phyloP scores from a whole-genome alignment of 78 protist species.

The Dictyostelium purpureum region DNA sequence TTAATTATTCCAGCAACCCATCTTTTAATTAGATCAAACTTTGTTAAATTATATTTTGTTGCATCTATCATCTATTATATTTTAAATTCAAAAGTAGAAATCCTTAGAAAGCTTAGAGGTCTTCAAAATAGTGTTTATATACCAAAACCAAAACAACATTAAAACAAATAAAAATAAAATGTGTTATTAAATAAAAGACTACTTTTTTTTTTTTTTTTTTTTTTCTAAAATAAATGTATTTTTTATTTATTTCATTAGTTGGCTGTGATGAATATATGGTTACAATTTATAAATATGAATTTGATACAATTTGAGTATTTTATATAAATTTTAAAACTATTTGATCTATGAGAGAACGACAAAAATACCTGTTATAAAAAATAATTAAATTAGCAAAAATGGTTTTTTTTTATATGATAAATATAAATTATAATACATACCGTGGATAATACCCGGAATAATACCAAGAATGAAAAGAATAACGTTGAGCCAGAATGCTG shows the following conservation, averaged over 20 bases:
- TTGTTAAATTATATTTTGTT: background rate
- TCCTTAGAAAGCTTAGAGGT: slow-evolving; percentile 1
- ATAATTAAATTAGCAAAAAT: no score
- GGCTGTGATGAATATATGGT: no score
- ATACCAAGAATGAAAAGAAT: background rate
- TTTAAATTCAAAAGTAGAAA: background rate
- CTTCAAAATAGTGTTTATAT: slow-evolving; percentile 1
- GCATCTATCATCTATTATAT: background rate
- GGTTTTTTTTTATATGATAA: no score
- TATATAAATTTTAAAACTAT: no score
- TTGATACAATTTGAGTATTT: background rate
- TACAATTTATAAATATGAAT: no score
- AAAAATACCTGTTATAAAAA: no score
- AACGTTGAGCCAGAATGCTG: background rate
- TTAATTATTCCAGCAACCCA: background rate
- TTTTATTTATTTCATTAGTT: no score
- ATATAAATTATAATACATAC: no score
- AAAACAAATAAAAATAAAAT: background rate
- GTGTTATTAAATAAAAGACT: no score
- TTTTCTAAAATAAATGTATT: no score
- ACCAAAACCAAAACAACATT: background rate
- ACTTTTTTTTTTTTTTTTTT: no score
- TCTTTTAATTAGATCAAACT: background rate
- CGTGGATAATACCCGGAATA: background rate
- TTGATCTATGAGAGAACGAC: no score